Base-by-base conservation (phyloP, 495 filamentous ascomycete genomes). In the Annulohypoxylon moriforme region DNA sequence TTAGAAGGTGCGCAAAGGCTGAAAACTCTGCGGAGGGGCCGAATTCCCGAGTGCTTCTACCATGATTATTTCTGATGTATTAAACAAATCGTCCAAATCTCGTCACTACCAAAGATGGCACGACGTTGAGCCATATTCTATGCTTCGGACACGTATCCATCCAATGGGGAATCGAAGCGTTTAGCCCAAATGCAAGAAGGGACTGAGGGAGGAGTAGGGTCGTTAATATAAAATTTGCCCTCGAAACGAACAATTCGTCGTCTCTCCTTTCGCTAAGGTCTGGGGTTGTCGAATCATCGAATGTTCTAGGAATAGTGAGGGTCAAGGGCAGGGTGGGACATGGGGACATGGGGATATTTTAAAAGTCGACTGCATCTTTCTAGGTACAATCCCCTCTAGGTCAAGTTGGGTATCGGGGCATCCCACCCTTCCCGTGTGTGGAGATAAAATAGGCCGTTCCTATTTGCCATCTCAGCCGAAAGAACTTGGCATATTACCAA, bases 341-440 rank as follows among this genome's bases (percentile, higher is more conserved):
- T 36, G 1, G 64, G 46, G 47, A 52, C 52, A 46, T 60, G 53
- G 64, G 47, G 42, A 69, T 73, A 66, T 65, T 69, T 61, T 65
- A 55, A 31, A 63, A 60, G n/a, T 63, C 60, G 36, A 57, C 62
- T 36, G 58, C 46, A 31, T 34, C 69, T 53, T 36, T 67, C 24
- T 40, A 63, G 34, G 58, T 40, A 40, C 13, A 40, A 40, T 62
- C 31, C 22, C 29, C 24, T 68, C 65, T 73, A 73, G 40, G 34
- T 50, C 56, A 27, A 62, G 38, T 73, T 73, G 42, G 65, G 71
- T 68, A 73, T n/a, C 71, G 47, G 61, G 56, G 42, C 42, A 73
- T 55, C 62, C 71, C 66, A 73, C 65, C 61, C 66, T 73, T 73
- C 66, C 71, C 71, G 71, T 69, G 61, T 73, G 66, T 69, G 71